These are phyloP conservation scores for Beauveria varroae DNA, from an alignment of 2,329 filamentous ascomycete species.

Conservation along the genomic window DNA sequence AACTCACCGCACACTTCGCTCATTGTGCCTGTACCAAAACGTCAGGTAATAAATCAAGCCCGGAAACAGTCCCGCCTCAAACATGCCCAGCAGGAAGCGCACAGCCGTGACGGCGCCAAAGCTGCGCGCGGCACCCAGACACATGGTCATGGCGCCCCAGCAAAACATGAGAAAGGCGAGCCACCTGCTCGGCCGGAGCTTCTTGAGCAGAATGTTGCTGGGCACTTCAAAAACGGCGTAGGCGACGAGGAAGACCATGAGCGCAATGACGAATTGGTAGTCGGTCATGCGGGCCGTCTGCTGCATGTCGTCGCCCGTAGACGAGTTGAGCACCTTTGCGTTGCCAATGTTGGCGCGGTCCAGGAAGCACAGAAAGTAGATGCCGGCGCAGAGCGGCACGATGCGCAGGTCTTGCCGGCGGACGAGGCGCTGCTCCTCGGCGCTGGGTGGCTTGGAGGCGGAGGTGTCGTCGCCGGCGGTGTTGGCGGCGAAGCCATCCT, in stretches of 20 bases:
- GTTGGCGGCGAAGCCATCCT: background rate
- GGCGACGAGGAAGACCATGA: conserved; percentile 55
- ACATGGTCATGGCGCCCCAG: conserved; percentile 62
- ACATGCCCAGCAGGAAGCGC: conserved; percentile 58
- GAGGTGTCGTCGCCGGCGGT: background rate
- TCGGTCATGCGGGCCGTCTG: conserved; percentile 53
- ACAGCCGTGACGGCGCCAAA: conserved; percentile 59
- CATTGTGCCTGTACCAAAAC: conserved; percentile 64
- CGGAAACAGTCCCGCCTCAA: conserved; percentile 65
- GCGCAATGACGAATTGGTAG: conserved; percentile 50
- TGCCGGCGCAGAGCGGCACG: conserved; percentile 53
- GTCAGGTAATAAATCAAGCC: conserved; percentile 63
- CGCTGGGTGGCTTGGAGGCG: background rate
- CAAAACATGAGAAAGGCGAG: conserved; percentile 57
- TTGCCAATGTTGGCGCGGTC: conserved; percentile 65
- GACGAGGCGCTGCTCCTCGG: conserved; percentile 33
- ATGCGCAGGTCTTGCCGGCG: conserved; percentile 57
- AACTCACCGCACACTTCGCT: conserved; percentile 52
- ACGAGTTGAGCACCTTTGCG: conserved; percentile 57
- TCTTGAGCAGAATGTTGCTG: conserved; percentile 59
- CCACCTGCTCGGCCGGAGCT: conserved; percentile 54
- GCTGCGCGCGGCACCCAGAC: conserved; percentile 55
- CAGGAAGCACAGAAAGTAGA: conserved; percentile 62
- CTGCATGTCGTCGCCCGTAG: conserved; percentile 54
- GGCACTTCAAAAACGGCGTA: conserved; percentile 57